Percentiles rank a stretch among this genome's conserved stretches.
Conservation (phyloP, 2,329 filamentous ascomycete genomes). For the Hypoxylon sp. region DNA sequence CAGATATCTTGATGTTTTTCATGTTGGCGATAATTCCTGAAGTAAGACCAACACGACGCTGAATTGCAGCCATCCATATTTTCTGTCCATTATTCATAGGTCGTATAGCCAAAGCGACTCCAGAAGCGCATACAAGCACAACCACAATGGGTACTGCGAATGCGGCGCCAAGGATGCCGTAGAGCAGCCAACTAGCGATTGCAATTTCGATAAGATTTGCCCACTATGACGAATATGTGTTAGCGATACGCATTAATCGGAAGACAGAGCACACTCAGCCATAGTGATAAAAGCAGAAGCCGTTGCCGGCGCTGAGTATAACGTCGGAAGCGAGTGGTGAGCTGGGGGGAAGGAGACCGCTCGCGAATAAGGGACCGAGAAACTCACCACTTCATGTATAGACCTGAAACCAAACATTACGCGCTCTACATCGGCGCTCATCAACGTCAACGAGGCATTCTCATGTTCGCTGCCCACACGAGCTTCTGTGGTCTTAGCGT, state of each 20-base stretch:
- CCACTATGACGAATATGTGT: conserved; percentile 49
- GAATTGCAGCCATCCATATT: conserved; percentile 54
- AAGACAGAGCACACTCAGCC: too few species aligned
- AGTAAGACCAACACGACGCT: conserved; percentile 51
- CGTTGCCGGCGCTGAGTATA: background rate
- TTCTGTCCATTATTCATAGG: conserved; percentile 48
- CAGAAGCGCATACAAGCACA: conserved; percentile 49
- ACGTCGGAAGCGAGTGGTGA: background rate
- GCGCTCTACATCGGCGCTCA: conserved; percentile 62
- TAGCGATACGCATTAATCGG: background rate
- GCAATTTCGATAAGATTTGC: conserved; percentile 57
- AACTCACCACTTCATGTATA: conserved; percentile 54
- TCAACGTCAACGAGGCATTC: conserved; percentile 60
- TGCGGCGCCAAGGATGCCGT: conserved; percentile 60
- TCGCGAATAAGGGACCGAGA: background rate
- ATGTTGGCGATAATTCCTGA: conserved; percentile 55
- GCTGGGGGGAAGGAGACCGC: background rate
- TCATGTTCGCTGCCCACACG: conserved; percentile 50
- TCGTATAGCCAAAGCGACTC: conserved; percentile 44
- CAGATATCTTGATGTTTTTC: conserved; percentile 59
- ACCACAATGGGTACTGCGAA: conserved; percentile 62
- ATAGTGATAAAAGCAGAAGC: background rate
- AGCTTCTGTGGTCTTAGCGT: conserved; percentile 49
- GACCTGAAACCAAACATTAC: conserved; percentile 52
- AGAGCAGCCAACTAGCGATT: conserved; percentile 61